These are phyloP conservation scores for Populus hybrid DNA, from an alignment of 441 rosid genomes.

Conservation along the genomic window DNA sequence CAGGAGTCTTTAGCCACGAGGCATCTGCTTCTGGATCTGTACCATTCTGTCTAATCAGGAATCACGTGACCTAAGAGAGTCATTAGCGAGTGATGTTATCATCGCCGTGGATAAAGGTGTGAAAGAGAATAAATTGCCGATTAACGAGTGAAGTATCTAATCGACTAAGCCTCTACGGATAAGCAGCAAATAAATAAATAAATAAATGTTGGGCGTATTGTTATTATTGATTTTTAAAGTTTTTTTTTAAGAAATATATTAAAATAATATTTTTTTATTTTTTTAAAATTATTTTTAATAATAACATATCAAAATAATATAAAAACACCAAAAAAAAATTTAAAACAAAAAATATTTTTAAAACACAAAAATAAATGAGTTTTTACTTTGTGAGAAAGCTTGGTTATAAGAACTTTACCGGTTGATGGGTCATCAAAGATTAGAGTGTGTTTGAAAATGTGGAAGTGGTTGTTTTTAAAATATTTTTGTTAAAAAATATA, in stretches of 20 bases:
- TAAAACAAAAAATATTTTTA: no score
- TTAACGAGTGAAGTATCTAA: background rate
- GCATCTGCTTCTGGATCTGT: background rate
- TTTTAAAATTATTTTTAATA: no score
- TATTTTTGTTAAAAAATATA: no score
- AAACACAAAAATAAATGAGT: no score
- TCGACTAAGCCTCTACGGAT: background rate
- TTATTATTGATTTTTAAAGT: no score
- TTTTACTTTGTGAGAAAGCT: background rate
- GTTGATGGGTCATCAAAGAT: no score
- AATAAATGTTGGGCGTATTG: background rate
- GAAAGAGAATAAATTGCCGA: background rate
- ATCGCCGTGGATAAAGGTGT: background rate
- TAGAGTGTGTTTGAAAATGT: rapidly evolving
- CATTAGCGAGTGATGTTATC: background rate
- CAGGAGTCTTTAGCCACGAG: no score
- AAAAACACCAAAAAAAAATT: no score
- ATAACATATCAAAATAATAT: no score
- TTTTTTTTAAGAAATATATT: no score
- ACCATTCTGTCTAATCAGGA: conserved; percentile 8
- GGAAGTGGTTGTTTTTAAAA: rapidly evolving
- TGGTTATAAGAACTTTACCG: background rate
- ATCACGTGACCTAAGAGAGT: background rate
- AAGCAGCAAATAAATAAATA: background rate
- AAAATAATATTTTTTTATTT: no score